These are phyloP conservation scores for Solanum ossicruentum DNA, from an alignment of 257 asterid species.

Conservation along the genomic window DNA sequence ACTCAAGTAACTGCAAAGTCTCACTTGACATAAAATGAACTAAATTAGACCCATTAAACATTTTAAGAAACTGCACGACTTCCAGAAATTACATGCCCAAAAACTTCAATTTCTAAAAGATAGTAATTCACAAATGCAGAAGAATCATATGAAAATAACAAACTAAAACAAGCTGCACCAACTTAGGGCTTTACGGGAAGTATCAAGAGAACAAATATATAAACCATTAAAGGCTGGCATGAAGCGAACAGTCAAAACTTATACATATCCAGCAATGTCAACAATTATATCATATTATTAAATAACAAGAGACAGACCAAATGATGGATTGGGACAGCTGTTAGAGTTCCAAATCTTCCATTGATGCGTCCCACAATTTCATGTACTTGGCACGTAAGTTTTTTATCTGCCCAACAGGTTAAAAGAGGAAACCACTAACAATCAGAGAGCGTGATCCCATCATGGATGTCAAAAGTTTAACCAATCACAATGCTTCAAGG, in stretches of 20 bases:
- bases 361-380: slow-evolving; percentile 98
- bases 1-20: not conserved
- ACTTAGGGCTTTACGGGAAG: not conserved
- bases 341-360: slow-evolving; percentile 86
- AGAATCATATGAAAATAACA: not conserved
- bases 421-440: not conserved
- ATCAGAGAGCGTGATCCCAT: not conserved
- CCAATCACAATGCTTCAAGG: not conserved
- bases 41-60: not conserved
- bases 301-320: slow-evolving; percentile 44
- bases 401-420: slow-evolving; percentile 50
- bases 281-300: not conserved
- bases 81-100: not conserved
- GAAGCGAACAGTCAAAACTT: not conserved
- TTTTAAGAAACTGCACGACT: not conserved
- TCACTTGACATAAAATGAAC: not conserved
- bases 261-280: not conserved
- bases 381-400: slow-evolving; percentile 94
- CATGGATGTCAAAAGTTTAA: not conserved
- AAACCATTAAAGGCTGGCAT: not conserved
- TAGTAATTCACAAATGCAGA: not conserved
- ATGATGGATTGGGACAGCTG: slow-evolving; percentile 94
- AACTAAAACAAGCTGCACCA: not conserved
- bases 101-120: not conserved
- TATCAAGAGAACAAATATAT: not conserved